Evolutionary conservation across 2,329 filamentous ascomycete species (phyloP), one percentile per base, ranked within the genome.

Genomic region (Celoporthe dispersa): DNA sequence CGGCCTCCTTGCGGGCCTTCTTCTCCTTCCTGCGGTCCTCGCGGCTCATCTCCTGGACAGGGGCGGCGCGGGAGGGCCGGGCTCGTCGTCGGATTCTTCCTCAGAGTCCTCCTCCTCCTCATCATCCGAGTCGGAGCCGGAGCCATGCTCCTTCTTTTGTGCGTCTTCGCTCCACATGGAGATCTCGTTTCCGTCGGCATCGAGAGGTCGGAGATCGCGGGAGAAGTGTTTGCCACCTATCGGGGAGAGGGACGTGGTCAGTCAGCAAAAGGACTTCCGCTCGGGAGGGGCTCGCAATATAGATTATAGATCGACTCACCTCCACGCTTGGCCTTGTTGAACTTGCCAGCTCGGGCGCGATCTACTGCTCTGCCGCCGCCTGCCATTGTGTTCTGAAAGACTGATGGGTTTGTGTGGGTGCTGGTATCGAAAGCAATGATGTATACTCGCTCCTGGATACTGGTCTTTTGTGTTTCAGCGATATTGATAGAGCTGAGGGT

Each of bases 171-270:
- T 90, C 93, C 95, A 97, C 88, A 97, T 95, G 85, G 92, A 91
- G 73, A 95, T 86, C 75, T 93, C 90, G 78, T 96, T 96, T 75
- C 95, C 96, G 78, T 98, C 93, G 75, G 90, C 91, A 78, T 98
- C 94, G 77, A 96, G 84, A 28, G 94, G 94, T 80, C 93, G 91
- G 62, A 98, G 90, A 80, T 98, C 91, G 74, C 94, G 92, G 75
- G 94, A 98, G 84, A 97, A 99, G 78, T 97, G 91, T 83, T 98
- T 97, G 78, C 96, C 96, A 73, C 94, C 94, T 97, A 74, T 33
- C 37, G 37, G 63, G 39, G 22, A 8, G 44, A 22, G 6, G n/a
- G 44, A 48, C 22, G 3, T 61, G 75, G 75, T 77, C 57, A 73
- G 69, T 55, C 35, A 60, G 41, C 12, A 25, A 35, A 61, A 22